Percentiles rank a stretch among this genome's conserved stretches.
Conservation (phyloP, 1,139 yeast genomes). For the Casaregolazyma lundiana region DNA sequence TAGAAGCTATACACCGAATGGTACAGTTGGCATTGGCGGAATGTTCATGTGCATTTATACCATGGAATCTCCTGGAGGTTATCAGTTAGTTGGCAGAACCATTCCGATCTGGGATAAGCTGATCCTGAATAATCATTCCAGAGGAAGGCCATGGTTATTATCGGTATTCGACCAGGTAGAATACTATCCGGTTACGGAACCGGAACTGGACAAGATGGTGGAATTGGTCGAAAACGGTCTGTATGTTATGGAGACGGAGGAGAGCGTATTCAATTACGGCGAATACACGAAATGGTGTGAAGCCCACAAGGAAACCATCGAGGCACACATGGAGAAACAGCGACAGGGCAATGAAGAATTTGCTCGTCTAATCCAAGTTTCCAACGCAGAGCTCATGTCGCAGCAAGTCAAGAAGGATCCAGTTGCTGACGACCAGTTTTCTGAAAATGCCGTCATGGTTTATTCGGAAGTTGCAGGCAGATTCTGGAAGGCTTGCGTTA, state of each 20-base stretch:
- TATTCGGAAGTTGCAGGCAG: constrained; percentile 94
- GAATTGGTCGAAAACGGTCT: constrained; percentile 79
- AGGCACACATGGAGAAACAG: constrained; percentile 60
- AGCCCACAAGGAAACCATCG: constrained; percentile 66
- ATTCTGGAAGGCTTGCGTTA: constrained; percentile 89
- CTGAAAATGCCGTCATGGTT: constrained; percentile 74
- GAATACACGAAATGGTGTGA: constrained; percentile 75
- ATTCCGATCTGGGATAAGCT: constrained; percentile 97
- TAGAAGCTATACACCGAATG: constrained; percentile 92
- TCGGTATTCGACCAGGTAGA: constrained; percentile 91
- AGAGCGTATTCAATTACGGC: constrained; percentile 76
- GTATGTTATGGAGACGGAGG: constrained; percentile 68
- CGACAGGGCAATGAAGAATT: constrained; percentile 84
- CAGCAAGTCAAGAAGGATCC: constrained; percentile 36
- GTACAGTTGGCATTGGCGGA: constrained; percentile 97
- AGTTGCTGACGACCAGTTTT: constrained; percentile 37
- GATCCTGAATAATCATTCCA: constrained; percentile 54
- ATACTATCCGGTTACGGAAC: constrained; percentile 86
- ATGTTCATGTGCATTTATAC: constrained; percentile 98
- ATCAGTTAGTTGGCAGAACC: constrained; percentile 93
- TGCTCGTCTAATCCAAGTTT: constrained; percentile 72
- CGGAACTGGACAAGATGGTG: constrained; percentile 63
- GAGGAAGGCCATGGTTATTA: constrained; percentile 82
- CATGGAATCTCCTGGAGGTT: constrained; percentile 98
- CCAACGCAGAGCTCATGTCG: constrained; percentile 71